Percentiles rank a stretch among this genome's conserved stretches.
Conservation (phyloP, 106 monocot species). For the Apostasia ramifera region DNA sequence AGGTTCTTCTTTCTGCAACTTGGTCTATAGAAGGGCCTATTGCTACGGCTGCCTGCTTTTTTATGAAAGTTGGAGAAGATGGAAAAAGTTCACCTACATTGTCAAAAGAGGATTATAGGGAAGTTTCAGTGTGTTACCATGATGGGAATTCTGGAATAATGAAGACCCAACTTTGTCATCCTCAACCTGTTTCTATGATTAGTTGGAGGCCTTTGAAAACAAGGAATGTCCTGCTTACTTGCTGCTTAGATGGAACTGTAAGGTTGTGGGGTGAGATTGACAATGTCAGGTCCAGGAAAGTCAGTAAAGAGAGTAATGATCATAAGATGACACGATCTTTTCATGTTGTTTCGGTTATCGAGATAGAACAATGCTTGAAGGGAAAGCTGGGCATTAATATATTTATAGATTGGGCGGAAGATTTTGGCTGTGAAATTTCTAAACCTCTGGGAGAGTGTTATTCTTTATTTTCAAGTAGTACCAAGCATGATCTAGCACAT, state of each 20-base stretch:
- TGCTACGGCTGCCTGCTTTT: constrained; percentile 42
- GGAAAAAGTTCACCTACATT: constrained; percentile 4
- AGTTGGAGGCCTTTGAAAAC: constrained; percentile 74
- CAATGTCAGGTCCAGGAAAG: constrained; percentile 31
- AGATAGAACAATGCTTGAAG: constrained; percentile 59
- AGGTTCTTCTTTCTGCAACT: constrained; percentile 69
- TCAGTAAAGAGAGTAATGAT: constrained; percentile 31
- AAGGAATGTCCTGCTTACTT: constrained; percentile 73
- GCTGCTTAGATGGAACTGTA: constrained; percentile 80
- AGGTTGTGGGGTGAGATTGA: constrained; percentile 93
- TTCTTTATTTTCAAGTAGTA: constrained; percentile 21
- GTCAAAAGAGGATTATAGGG: constrained; percentile 16
- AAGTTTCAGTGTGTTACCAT: constrained; percentile 52
- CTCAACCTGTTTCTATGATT: constrained; percentile 69
- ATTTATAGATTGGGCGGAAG: constrained; percentile 69
- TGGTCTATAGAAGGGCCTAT: constrained; percentile 59
- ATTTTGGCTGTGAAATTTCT: constrained; percentile 34
- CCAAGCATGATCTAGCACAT: constrained; percentile 36
- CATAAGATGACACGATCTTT: constrained; percentile 38
- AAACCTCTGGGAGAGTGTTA: constrained; percentile 21
- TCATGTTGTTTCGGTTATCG: constrained; percentile 78
- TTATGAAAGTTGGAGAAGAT: neutral
- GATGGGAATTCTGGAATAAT: constrained; percentile 35
- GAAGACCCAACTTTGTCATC: constrained; percentile 55
- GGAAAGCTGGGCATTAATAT: constrained; percentile 54